Conservation (phyloP, 169 alveolate genomes). For the Plasmodium fragile region DNA sequence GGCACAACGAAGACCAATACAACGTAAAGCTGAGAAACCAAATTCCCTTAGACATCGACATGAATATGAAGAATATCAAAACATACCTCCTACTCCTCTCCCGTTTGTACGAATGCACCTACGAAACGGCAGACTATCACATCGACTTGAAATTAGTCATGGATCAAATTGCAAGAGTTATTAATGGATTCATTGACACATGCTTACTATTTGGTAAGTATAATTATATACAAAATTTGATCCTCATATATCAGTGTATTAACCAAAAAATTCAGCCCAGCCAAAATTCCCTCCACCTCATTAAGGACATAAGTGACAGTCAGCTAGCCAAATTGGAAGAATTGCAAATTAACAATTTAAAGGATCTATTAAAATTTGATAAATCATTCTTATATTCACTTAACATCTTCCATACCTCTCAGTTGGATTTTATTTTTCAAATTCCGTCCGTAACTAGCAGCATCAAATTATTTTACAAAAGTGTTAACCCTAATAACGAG, state of each 20-base stretch:
- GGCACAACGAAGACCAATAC: constrained; percentile 96
- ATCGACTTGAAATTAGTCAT: constrained; percentile 90
- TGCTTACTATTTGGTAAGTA: constrained; percentile 58
- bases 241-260: constrained; percentile 69
- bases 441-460: constrained; percentile 21
- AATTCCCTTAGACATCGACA: constrained; percentile 90
- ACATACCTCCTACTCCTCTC: constrained; percentile 91
- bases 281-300: constrained; percentile 18
- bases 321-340: constrained; percentile 50
- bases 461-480: constrained; percentile 36
- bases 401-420: constrained; percentile 39
- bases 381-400: constrained; percentile 37
- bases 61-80: constrained; percentile 92
- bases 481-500: neutral
- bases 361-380: constrained; percentile 41
- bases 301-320: constrained; percentile 17
- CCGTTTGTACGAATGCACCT: constrained; percentile 86
- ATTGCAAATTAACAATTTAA: constrained; percentile 32
- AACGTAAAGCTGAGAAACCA: constrained; percentile 90
- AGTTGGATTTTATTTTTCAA: constrained; percentile 45
- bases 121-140: constrained; percentile 90
- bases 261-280: constrained; percentile 77
- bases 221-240: constrained; percentile 68
- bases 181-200: constrained; percentile 88
- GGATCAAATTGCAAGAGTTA: constrained; percentile 90